Base-by-base conservation (phyloP, 73 alveolate species). In the Stentor coeruleus region DNA sequence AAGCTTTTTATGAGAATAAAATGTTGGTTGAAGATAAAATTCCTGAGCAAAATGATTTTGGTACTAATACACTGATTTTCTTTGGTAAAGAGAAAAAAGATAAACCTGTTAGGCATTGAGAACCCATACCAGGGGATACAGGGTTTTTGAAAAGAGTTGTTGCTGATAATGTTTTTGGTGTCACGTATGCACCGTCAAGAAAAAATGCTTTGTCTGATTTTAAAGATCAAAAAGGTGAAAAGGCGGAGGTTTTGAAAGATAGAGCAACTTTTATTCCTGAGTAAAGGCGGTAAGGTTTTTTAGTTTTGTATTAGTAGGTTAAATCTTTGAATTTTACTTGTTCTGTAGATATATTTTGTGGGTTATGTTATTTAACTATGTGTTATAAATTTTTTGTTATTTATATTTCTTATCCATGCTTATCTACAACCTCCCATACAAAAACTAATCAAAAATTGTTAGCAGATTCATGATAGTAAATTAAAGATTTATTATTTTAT, bases 51-150 rank as follows among this genome's bases (percentile, higher is more conserved):
- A 57, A 41, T 41, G 74, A 89, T 33, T 28, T 33, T 66, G 0
- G 30, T 72, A 35, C 82, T 0, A 85, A 89, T 26, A 88, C 85
- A 40, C 93, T 82, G 39, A 77, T 81, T 36, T 89, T 89, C 91
- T 84, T 59, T 74, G 92, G 93, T 14, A 81, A 85, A 35, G 95
- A 89, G 42, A 89, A 74, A 20, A 81, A 72, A 14, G 72, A 76
- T 39, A 77, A 85, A 31, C 73, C 73, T 39, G 74, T 82, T 0
- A 82, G 39, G 86, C 82, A 35, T 74, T 96, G 92, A 31, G 87
- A 89, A 57, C 97, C 98, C 37, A 94, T 94, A 74, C 97, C 96
- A 42, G 98, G 98, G 38, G 91, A 94, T 87, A 80, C 91, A 88
- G 98, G 98, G 0, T 89, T 82, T 41, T 86, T 79, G 81, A 89